Conservation (phyloP, 768 basidiomycete species). For the Thelephora ganbajun region DNA sequence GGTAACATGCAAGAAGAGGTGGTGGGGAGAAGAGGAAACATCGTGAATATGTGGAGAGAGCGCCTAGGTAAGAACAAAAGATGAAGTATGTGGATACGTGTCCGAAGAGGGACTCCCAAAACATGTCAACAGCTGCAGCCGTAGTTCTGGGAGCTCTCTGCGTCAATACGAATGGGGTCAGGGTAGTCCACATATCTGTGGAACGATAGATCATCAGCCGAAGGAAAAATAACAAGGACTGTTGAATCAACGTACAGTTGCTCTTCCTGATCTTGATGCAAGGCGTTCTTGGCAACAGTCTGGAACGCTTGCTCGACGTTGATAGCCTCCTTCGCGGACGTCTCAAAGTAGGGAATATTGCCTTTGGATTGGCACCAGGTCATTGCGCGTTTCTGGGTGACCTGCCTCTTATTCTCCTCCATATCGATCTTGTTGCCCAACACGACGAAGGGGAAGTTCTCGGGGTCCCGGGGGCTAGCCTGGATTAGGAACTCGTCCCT, state of each 20-base stretch:
- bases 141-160: conserved; percentile 81
- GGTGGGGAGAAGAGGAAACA: no score
- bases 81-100: no score
- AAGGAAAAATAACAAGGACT: conserved; percentile 7
- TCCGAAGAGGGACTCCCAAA: no score
- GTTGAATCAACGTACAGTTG: conserved; percentile 52
- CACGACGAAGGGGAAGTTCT: conserved; percentile 99
- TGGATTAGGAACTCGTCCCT: conserved; percentile 98
- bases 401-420: conserved; percentile 97
- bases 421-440: conserved; percentile 99
- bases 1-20: no score
- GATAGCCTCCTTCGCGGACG: conserved; percentile 98
- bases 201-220: conserved; percentile 8
- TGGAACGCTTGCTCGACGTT: conserved; percentile 99
- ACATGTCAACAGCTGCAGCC: conserved; percentile 72
- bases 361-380: conserved; percentile 99
- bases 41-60: no score
- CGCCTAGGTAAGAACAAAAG: no score
- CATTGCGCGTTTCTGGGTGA: conserved; percentile 99
- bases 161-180: conserved; percentile 94
- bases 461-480: conserved; percentile 96
- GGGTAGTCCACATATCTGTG: conserved; percentile 94
- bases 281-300: conserved; percentile 97
- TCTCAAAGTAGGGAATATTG: conserved; percentile 99
- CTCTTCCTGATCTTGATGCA: conserved; percentile 94